Conservation (phyloP, 495 filamentous ascomycete species). For the Neurospora tetraspora region DNA sequence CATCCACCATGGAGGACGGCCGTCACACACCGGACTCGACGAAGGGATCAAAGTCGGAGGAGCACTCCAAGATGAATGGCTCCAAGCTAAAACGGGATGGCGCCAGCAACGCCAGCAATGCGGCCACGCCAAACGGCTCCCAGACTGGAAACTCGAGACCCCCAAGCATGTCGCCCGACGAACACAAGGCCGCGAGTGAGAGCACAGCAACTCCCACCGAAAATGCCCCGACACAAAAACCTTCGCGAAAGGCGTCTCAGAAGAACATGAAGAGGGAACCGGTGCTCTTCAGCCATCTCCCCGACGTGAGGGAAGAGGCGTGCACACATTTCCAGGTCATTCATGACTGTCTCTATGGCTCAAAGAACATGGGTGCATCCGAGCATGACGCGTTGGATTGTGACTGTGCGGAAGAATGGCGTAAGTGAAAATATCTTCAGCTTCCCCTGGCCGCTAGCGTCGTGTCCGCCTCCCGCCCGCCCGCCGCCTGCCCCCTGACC, state of each 20-base stretch:
- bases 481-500: constrained; percentile 9
- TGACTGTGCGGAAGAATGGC: constrained; percentile 91
- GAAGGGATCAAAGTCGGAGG: constrained; percentile 22
- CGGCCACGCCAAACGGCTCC: constrained; percentile 30
- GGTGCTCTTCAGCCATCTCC: constrained; percentile 56
- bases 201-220: constrained; percentile 31
- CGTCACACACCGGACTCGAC: constrained; percentile 24
- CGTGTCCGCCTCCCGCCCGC: constrained; percentile 4
- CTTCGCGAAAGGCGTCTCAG: constrained; percentile 63
- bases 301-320: constrained; percentile 67
- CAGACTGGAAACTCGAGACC: constrained; percentile 25
- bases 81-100: constrained; percentile 28
- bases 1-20: constrained; percentile 31
- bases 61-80: constrained; percentile 19
- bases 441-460: background rate
- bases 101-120: constrained; percentile 10
- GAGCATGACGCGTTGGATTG: constrained; percentile 89
- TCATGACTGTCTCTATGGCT: constrained; percentile 72
- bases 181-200: constrained; percentile 30
- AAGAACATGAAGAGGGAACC: constrained; percentile 53
- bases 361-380: constrained; percentile 79
- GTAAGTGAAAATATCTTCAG: constrained; percentile 48
- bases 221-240: constrained; percentile 49
- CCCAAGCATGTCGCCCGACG: constrained; percentile 34
- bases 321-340: constrained; percentile 71